These are phyloP conservation scores for Pleurotus djamor DNA, from an alignment of 768 basidiomycete genomes.

Conservation along the genomic window DNA sequence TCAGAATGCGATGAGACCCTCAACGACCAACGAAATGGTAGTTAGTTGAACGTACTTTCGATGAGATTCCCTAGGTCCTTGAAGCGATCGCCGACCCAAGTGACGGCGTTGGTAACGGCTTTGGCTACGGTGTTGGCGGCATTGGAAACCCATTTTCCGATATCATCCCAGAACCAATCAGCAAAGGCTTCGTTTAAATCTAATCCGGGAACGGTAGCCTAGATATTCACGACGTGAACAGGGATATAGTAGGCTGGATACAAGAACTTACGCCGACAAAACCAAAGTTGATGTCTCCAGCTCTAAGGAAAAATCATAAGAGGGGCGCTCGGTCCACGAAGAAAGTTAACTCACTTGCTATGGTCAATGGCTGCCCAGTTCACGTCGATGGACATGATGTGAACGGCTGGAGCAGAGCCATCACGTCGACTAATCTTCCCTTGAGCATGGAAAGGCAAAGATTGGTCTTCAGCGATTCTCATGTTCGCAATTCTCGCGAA, in stretches of 20 bases:
- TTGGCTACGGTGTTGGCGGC: not conserved
- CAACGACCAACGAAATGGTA: slow-evolving; percentile 12
- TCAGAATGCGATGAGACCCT: slow-evolving; percentile 10
- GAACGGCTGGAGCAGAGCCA: slow-evolving; percentile 20
- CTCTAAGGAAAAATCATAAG: not conserved
- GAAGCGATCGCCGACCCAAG: slow-evolving; percentile 7
- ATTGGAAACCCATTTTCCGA: slow-evolving; percentile 1
- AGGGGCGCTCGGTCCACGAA: not conserved
- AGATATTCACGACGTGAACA: not conserved
- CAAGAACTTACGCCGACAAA: not conserved
- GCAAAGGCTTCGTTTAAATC: slow-evolving; percentile 3
- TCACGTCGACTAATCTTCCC: slow-evolving; percentile 20
- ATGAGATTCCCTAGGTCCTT: slow-evolving; percentile 14
- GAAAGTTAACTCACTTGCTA: slow-evolving; percentile 8
- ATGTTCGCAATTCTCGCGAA: slow-evolving; percentile 29
- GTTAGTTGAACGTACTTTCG: slow-evolving; percentile 11
- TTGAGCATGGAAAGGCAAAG: slow-evolving; percentile 22
- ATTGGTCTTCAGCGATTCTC: slow-evolving; percentile 34
- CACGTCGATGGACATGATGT: slow-evolving; percentile 28
- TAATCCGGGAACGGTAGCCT: not conserved
- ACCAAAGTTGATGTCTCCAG: not conserved
- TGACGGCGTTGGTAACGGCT: not conserved
- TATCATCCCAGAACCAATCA: not conserved
- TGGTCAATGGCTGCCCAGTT: slow-evolving; percentile 26
- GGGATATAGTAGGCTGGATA: not conserved